These are phyloP conservation scores for Spiraea crenata DNA, from an alignment of 331 rosid species.

Conservation along the genomic window DNA sequence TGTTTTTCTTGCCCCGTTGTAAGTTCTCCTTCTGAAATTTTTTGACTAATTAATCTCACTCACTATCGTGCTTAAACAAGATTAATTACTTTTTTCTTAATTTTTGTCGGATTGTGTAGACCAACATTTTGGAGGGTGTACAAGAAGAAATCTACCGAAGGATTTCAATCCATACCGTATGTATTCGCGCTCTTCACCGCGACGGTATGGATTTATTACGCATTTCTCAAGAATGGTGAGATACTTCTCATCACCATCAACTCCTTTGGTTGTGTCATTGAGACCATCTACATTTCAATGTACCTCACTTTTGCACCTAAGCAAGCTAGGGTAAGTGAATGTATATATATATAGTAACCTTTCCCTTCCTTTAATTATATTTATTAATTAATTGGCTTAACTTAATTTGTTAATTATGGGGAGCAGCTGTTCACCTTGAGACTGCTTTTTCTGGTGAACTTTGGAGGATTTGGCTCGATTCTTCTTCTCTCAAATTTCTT, in stretches of 20 bases:
- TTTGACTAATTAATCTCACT: not conserved
- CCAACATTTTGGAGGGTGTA: constrained; percentile 71
- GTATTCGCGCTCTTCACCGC: constrained; percentile 83
- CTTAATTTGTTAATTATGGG: not conserved
- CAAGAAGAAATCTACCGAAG: constrained; percentile 86
- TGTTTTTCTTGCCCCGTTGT: constrained; percentile 87
- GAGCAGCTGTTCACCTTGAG: constrained; percentile 61
- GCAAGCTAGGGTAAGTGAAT: constrained; percentile 52
- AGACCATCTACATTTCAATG: constrained; percentile 76
- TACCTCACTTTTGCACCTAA: constrained; percentile 64
- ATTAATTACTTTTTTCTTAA: not conserved
- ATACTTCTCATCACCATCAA: constrained; percentile 78
- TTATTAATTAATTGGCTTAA: not conserved
- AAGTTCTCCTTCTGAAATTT: constrained; percentile 24
- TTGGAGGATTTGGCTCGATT: constrained; percentile 70
- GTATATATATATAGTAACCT: not conserved
- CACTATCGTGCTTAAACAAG: not conserved
- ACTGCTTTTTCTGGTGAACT: constrained; percentile 57
- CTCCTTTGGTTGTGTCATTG: constrained; percentile 68
- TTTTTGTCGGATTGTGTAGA: constrained; percentile 32
- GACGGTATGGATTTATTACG: constrained; percentile 89
- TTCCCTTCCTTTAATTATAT: not conserved
- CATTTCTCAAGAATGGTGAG: constrained; percentile 58
- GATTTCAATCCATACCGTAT: constrained; percentile 79
- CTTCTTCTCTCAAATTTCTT: constrained; percentile 59